Percentiles rank a stretch among this genome's conserved stretches.
Conservation (phyloP, 176 grass and related monocot genomes). For the Oryza glumipatula region DNA sequence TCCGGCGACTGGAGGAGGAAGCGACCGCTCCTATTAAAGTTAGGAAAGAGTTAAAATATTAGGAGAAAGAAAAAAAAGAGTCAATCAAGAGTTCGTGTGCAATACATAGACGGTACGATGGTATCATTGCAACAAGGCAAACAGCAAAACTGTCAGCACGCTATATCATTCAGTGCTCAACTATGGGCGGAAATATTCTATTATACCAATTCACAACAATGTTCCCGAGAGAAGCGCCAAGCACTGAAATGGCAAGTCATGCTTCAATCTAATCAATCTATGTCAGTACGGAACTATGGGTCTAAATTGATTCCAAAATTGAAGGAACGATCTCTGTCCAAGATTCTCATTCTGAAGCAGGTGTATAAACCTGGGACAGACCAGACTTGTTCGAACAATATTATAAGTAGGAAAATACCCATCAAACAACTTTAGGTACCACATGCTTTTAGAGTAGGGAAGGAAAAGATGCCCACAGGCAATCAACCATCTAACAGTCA, state of each 20-base stretch:
- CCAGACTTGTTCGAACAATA: conserved; percentile 9
- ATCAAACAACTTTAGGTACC: neutral
- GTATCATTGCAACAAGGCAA: conserved; percentile 5
- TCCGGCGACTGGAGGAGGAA: conserved; percentile 89
- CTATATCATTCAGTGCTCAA: neutral
- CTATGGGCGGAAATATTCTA: neutral
- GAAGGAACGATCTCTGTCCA: neutral
- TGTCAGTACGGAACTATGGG: neutral
- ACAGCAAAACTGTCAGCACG: neutral
- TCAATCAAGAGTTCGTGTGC: neutral
- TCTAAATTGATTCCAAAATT: conserved; percentile 28
- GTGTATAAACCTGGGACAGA: neutral
- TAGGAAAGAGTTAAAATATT: conserved; percentile 33
- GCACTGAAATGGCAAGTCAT: neutral
- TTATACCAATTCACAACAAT: conserved; percentile 7
- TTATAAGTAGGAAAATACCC: conserved; percentile 16
- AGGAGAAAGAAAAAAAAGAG: conserved; percentile 13
- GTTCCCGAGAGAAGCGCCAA: neutral
- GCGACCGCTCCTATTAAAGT: conserved; percentile 64
- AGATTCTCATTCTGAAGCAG: conserved; percentile 12
- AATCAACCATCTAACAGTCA: neutral
- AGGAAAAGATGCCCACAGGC: neutral
- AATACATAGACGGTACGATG: conserved; percentile 17
- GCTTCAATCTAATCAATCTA: conserved; percentile 12
- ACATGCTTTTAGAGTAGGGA: too few species aligned